Evolutionary conservation across 176 grass and related monocot genomes (phyloP), one percentile per base, ranked within the genome.

Genomic region (Alopecurus myosuroides): DNA sequence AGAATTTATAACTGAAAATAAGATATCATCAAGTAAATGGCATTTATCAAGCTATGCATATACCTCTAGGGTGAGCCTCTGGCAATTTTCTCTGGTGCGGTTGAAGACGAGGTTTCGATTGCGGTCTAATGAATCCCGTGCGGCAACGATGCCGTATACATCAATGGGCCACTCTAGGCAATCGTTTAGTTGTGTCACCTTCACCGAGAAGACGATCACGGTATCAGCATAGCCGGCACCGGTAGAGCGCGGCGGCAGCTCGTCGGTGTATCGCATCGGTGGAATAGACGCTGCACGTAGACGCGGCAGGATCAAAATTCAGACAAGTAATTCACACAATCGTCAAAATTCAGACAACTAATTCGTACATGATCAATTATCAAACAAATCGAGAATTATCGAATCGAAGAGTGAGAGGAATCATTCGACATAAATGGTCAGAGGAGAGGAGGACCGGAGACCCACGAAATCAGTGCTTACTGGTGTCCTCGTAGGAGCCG

Each of bases 71-170:
- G n/a, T 46, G 41, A 73, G 70, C 23, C 3, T 73, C 70, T 73
- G 70, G 69, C 70, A 73, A 9, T 73, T 46, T 40, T 73, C 70
- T 73, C 70, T 73, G n/a, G 40, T 44, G 40, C 70, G 70, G 41
- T 46, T 45, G 70, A 74, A 74, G 42, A 74, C 15, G 25, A 74
- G n/a, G 70, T 48, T 74, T 7, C 40, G 70, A 10, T 48, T 71
- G 69, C 23, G 14, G 40, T 72, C 40, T 26, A 44, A 2, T 10
- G 40, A 72, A 72, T 45, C 69, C 69, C 39, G 40, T 7, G 13
- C 69, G 6, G 69, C 39, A 25, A 46, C 13, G 6, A 72, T 9
- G 6, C 69, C 69, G 3, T 45, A 72, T 7, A 72, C 69, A 72
- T 72, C 69, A 13, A 72, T n/a, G 2, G 69, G 69, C 69, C 69